These are phyloP conservation scores for Candida golubevii DNA, from an alignment of 805 yeast species.

Conservation along the genomic window DNA sequence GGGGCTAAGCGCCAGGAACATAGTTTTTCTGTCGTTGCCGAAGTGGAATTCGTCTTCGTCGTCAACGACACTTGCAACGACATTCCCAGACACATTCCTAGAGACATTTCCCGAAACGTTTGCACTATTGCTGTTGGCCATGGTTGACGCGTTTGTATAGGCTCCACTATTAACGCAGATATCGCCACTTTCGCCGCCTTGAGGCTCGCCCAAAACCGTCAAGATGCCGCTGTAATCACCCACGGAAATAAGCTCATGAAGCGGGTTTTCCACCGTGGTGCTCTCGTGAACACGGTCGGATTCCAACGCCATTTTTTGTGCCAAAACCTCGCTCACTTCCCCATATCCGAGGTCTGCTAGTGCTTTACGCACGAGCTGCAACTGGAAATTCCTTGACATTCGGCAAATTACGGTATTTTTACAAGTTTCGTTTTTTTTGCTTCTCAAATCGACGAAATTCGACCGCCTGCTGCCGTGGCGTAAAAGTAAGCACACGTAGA, in stretches of 20 bases:
- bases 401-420: no score
- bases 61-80: no score
- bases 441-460: no score
- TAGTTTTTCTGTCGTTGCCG: no score
- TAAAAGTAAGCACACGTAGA: no score
- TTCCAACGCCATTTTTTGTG: slow-evolving; percentile 4
- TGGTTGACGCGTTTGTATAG: no score
- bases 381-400: slow-evolving; percentile 23
- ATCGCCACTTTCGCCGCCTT: neutral
- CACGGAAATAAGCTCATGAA: slow-evolving; percentile 3
- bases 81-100: no score
- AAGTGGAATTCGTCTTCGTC: no score
- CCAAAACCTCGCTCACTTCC: slow-evolving; percentile 21
- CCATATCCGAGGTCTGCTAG: slow-evolving; percentile 30
- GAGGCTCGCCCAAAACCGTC: neutral
- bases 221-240: slow-evolving; percentile 3
- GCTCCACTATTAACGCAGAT: neutral
- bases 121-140: no score
- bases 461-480: no score
- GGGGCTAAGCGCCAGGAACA: neutral
- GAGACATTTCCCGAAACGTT: no score
- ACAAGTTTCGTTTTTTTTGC: neutral
- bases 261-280: neutral
- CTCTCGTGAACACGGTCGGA: neutral
- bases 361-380: slow-evolving; percentile 28